phyloP scores from a whole-genome alignment of 805 yeast genomes.

The Kluyveromyces aestuarii region DNA sequence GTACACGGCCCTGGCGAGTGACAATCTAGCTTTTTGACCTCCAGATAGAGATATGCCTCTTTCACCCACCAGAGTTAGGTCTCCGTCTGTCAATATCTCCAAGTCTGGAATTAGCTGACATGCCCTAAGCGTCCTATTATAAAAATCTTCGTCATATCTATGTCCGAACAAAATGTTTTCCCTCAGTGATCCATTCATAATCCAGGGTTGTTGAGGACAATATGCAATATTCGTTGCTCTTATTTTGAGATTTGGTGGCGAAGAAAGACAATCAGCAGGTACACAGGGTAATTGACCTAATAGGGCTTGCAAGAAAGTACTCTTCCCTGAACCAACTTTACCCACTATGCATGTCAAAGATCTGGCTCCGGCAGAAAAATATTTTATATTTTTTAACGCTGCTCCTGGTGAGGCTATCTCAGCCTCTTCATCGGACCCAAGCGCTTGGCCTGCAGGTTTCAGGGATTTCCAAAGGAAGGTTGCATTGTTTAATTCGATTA shows the following conservation, averaged over 20 bases:
- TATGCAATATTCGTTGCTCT: constrained; percentile 38
- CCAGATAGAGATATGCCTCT: constrained; percentile 54
- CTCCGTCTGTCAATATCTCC: constrained; percentile 42
- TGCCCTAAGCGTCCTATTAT: constrained; percentile 36
- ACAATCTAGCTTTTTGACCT: constrained; percentile 56
- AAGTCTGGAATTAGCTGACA: constrained; percentile 44
- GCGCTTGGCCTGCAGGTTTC: constrained; percentile 12
- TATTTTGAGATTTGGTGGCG: constrained; percentile 26
- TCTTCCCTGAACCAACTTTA: constrained; percentile 60
- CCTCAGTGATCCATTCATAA: constrained; percentile 40
- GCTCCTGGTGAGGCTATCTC: constrained; percentile 35
- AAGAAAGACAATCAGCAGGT: constrained; percentile 25
- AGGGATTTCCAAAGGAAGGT: constrained; percentile 43
- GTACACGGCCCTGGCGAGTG: constrained; percentile 63
- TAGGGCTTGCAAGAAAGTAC: constrained; percentile 45
- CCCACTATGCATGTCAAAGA: constrained; percentile 54
- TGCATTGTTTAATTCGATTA: constrained; percentile 40
- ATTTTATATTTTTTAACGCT: constrained; percentile 39
- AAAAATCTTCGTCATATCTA: constrained; percentile 34
- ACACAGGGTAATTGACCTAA: constrained; percentile 44
- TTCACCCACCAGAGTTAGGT: constrained; percentile 48
- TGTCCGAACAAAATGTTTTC: constrained; percentile 46
- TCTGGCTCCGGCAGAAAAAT: constrained; percentile 44
- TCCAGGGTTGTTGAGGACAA: constrained; percentile 53
- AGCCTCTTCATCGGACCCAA: constrained; percentile 34